Percentiles rank a stretch among this genome's conserved stretches.
phyloP scores from a whole-genome alignment of 2,329 filamentous ascomycete species.

The Samsoniella hepiali region DNA sequence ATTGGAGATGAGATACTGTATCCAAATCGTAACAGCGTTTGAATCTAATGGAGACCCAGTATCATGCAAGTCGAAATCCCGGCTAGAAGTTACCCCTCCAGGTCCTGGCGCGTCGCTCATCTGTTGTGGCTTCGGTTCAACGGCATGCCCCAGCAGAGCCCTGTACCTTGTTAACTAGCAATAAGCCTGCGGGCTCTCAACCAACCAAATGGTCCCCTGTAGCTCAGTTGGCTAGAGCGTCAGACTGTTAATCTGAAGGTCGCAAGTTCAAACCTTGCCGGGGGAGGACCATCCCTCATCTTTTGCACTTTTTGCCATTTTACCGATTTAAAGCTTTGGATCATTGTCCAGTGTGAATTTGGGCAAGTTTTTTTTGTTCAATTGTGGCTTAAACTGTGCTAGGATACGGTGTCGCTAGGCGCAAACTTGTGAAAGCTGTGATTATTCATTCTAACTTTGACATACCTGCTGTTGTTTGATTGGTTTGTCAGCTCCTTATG shows the following conservation, averaged over 20 bases:
- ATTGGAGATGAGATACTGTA: no score
- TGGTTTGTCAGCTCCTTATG: no score
- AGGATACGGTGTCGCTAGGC: no score
- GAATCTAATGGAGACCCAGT: no score
- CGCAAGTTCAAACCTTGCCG: constrained; percentile 31
- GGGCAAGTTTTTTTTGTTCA: no score
- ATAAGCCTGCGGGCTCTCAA: not conserved
- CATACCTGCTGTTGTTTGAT: no score
- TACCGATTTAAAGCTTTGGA: not conserved
- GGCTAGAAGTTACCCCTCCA: not conserved
- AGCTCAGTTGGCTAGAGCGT: constrained; percentile 20
- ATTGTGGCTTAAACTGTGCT: no score
- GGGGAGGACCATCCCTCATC: constrained; percentile 22
- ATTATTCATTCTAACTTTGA: no score
- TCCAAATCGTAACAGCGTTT: no score
- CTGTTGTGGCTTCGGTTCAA: not conserved
- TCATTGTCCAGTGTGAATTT: no score
- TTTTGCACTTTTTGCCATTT: not conserved
- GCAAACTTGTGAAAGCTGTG: no score
- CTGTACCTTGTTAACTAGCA: not conserved
- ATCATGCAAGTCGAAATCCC: not conserved
- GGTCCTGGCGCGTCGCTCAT: not conserved
- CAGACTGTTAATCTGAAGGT: constrained; percentile 27
- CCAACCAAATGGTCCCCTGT: constrained; percentile 14
- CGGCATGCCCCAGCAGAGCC: not conserved